Percentiles rank a stretch among this genome's conserved stretches.
Evolutionary conservation across 2,329 filamentous ascomycete species (phyloP).

Genomic region (Fusarium pininemorale): DNA sequence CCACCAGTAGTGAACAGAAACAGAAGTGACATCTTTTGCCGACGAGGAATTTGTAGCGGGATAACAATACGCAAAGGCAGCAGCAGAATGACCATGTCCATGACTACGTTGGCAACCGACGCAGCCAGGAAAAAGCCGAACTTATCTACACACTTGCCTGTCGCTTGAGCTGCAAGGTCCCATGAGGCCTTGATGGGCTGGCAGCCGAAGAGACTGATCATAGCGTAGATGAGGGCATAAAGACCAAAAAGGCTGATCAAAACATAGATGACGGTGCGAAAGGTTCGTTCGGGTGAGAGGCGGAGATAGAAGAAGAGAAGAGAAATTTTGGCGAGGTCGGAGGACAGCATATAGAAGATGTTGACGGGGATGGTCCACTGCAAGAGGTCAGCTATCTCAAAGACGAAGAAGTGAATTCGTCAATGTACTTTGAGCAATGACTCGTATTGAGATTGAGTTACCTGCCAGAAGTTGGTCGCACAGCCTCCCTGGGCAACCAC

Average conservation of each 20-base stretch:
- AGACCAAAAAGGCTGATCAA: conserved; percentile 14
- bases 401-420: accelerated
- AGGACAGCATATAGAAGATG: conserved; percentile 39
- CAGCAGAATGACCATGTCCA: conserved; percentile 33
- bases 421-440: conserved; percentile 19
- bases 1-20: conserved; percentile 36
- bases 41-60: conserved; percentile 27
- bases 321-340: conserved; percentile 37
- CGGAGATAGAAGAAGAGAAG: conserved; percentile 38
- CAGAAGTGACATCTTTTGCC: conserved; percentile 28
- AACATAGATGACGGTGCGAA: conserved; percentile 18
- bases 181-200: conserved; percentile 35
- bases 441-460: conserved; percentile 20
- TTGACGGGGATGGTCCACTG: conserved; percentile 40
- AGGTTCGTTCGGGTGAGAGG: conserved; percentile 31
- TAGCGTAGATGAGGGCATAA: conserved; percentile 34
- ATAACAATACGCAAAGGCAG: conserved; percentile 27
- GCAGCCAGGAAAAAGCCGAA: conserved; percentile 38
- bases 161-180: conserved; percentile 33
- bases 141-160: conserved; percentile 36
- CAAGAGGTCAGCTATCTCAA: background rate
- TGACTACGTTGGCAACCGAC: conserved; percentile 36
- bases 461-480: conserved; percentile 35
- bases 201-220: conserved; percentile 36
- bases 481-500: conserved; percentile 33